phyloP scores from a whole-genome alignment of 495 filamentous ascomycete genomes.

The Annulohypoxylon bovei region DNA sequence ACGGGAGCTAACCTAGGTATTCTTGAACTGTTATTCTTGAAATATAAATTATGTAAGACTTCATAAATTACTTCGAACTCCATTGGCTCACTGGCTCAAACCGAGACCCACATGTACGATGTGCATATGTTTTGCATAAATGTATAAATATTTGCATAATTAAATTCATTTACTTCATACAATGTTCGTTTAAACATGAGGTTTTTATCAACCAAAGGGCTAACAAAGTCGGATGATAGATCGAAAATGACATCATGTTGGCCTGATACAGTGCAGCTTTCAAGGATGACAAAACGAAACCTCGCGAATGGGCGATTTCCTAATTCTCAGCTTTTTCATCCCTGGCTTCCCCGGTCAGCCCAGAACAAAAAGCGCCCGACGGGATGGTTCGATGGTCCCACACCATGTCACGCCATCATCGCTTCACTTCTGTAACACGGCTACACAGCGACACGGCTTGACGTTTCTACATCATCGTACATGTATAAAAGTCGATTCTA shows the following conservation, averaged over 20 bases:
- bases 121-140: no score
- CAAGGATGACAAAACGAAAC: background rate
- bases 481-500: conserved; percentile 12
- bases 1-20: no score
- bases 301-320: conserved; percentile 20
- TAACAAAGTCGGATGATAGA: background rate
- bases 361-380: conserved; percentile 29
- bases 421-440: conserved; percentile 20
- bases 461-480: background rate
- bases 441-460: background rate
- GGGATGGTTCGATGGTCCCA: conserved; percentile 41
- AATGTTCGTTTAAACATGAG: no score
- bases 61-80: no score
- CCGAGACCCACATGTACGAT: no score
- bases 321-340: background rate
- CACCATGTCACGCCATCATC: conserved; percentile 40
- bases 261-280: conserved; percentile 22
- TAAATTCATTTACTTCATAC: no score
- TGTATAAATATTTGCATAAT: no score
- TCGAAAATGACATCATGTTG: conserved; percentile 36
- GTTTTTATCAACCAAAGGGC: no score
- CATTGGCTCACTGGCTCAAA: no score
- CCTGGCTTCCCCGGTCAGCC: conserved; percentile 17
- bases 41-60: no score
- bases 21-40: no score